Conservation (phyloP, 2,329 filamentous ascomycete species). For the Trichoderma citrinoviride region DNA sequence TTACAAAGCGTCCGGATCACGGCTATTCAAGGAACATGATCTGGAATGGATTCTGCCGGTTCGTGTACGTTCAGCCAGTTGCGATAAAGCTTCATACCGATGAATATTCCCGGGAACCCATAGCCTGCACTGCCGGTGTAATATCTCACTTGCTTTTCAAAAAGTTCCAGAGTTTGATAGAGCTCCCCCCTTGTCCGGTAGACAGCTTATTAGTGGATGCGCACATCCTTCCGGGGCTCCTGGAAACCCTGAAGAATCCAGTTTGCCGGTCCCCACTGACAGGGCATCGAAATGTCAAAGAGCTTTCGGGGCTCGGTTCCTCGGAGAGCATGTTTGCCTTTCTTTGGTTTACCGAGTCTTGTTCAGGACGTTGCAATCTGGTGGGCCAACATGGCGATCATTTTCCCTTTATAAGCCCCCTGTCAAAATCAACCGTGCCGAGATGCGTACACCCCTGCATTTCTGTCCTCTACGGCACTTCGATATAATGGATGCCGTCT, state of each 20-base stretch:
- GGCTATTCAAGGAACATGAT: too few relatives aligned
- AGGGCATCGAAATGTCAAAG: background rate
- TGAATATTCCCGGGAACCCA: too few relatives aligned
- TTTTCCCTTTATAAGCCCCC: background rate
- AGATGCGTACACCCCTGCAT: background rate
- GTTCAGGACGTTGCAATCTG: background rate
- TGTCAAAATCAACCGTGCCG: background rate
- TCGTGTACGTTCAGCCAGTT: too few relatives aligned
- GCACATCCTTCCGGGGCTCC: background rate
- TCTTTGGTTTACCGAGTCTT: background rate
- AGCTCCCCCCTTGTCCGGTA: background rate
- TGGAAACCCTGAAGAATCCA: too few relatives aligned
- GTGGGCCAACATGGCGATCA: slow-evolving; percentile 2
- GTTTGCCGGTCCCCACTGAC: background rate
- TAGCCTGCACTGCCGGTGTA: too few relatives aligned
- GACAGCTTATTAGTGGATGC: background rate
- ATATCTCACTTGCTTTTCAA: too few relatives aligned
- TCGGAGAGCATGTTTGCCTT: background rate
- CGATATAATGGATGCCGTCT: too few relatives aligned
- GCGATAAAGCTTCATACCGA: too few relatives aligned
- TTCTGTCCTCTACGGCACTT: background rate
- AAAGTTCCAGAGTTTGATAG: too few relatives aligned
- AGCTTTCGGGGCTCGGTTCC: background rate
- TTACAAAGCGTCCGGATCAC: too few relatives aligned
- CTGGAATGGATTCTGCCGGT: too few relatives aligned